A percentile compares a stretch with the other conserved stretches of the same genome.
These are phyloP conservation scores for Apiospora hydei DNA, from an alignment of 2,329 filamentous ascomycete genomes.

Conservation along the genomic window DNA sequence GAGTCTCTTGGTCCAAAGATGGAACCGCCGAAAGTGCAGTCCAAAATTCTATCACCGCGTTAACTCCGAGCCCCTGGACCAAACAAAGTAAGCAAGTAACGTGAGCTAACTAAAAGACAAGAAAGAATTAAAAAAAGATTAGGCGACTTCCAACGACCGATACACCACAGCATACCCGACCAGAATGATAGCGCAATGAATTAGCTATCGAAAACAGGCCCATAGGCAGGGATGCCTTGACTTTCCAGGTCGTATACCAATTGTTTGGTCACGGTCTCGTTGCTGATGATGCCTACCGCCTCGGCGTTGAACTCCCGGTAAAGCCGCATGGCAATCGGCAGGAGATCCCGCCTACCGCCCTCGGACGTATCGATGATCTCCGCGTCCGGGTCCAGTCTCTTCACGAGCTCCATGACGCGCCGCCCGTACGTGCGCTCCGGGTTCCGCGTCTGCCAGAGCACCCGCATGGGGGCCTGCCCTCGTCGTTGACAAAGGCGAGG, in stretches of 20 bases:
- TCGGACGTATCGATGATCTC: slow-evolving; percentile 42
- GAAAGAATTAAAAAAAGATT: background rate
- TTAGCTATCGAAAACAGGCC: slow-evolving; percentile 43
- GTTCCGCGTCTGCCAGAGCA: slow-evolving; percentile 45
- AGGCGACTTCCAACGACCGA: background rate
- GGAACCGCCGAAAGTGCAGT: background rate
- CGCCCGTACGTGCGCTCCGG: slow-evolving; percentile 44
- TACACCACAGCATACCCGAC: background rate
- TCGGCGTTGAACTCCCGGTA: slow-evolving; percentile 33
- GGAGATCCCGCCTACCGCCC: slow-evolving; percentile 41
- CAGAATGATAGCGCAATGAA: background rate
- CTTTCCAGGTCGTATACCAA: slow-evolving; percentile 43
- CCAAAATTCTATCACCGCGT: background rate
- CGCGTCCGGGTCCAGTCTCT: slow-evolving; percentile 39
- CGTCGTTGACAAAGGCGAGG: slow-evolving; percentile 60
- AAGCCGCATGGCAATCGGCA: slow-evolving; percentile 35
- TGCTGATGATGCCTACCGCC: slow-evolving; percentile 46
- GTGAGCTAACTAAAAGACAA: background rate
- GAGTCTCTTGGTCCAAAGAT: background rate
- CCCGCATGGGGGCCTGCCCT: slow-evolving; percentile 38
- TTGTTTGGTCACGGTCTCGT: slow-evolving; percentile 40
- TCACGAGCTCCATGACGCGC: slow-evolving; percentile 37
- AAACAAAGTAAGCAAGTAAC: background rate
- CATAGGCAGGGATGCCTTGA: slow-evolving; percentile 43
- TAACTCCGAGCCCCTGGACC: background rate